Evolutionary conservation across 176 grass and related monocot genomes (phyloP).

Genomic region (Carex scoparia): DNA sequence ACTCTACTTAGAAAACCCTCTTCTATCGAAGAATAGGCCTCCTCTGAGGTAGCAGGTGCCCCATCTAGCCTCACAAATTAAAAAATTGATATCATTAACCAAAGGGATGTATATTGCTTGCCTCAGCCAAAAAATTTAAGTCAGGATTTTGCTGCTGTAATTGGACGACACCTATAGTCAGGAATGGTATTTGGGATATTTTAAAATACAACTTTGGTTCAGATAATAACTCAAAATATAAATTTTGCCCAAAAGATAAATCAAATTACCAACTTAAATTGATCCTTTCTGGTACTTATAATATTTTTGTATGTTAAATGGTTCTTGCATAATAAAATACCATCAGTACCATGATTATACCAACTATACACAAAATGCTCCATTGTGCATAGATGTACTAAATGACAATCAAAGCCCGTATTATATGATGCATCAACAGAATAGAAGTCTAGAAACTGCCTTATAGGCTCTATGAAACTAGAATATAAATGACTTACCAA

Average conservation of each 20-base stretch:
- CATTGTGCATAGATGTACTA: not conserved
- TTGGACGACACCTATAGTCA: not conserved
- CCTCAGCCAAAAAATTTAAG: not conserved
- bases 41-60: slow-evolving; percentile 37
- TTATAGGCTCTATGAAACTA: not conserved
- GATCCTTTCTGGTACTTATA: not conserved
- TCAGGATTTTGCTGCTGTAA: not conserved
- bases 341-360: not conserved
- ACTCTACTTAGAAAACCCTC: slow-evolving; percentile 53
- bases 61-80: slow-evolving; percentile 43
- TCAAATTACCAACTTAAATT: not conserved
- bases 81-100: not conserved
- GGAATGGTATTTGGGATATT: not conserved
- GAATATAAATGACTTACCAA: slow-evolving; percentile 18
- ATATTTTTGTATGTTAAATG: not conserved
- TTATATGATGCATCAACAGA: not conserved
- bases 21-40: slow-evolving; percentile 33
- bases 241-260: not conserved
- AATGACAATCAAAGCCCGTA: not conserved
- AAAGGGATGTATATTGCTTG: not conserved
- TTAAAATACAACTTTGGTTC: not conserved
- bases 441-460: not conserved
- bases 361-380: not conserved
- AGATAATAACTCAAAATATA: not conserved
- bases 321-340: not conserved